Evolutionary conservation across 2,329 filamentous ascomycete genomes (phyloP).

Genomic region (Beauveria medogensis): DNA sequence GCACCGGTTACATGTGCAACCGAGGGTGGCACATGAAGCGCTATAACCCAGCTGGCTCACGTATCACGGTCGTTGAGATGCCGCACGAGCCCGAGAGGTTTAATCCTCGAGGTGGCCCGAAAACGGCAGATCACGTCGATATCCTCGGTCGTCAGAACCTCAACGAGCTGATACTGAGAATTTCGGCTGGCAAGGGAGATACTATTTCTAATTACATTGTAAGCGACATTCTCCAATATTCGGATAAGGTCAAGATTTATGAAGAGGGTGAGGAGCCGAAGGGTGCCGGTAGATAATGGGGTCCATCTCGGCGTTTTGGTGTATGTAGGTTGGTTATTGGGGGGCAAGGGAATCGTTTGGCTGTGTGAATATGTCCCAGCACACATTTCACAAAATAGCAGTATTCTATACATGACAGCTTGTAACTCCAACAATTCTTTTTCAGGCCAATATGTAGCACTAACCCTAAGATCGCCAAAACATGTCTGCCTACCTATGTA

Average conservation of each 20-base stretch:
- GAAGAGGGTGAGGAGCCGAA: slow-evolving; percentile 43
- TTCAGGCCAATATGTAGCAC: background rate
- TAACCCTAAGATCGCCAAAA: background rate
- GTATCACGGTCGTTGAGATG: slow-evolving; percentile 89
- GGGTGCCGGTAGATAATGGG: background rate
- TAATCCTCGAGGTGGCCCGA: slow-evolving; percentile 65
- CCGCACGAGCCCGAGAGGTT: slow-evolving; percentile 91
- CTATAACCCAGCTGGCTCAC: slow-evolving; percentile 79
- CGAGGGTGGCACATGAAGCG: slow-evolving; percentile 89
- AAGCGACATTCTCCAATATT: slow-evolving; percentile 76
- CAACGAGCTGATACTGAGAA: slow-evolving; percentile 81
- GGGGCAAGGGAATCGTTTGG: background rate
- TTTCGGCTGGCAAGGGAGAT: slow-evolving; percentile 79
- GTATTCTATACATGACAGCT: background rate
- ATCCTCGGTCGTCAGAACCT: slow-evolving; percentile 82
- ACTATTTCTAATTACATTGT: slow-evolving; percentile 69
- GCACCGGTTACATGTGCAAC: slow-evolving; percentile 92
- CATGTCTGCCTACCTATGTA: background rate
- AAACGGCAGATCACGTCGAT: slow-evolving; percentile 86
- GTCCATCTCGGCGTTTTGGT: slow-evolving; percentile 1
- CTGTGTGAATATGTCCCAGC: background rate
- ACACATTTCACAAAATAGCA: background rate
- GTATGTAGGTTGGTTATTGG: background rate
- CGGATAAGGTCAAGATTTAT: slow-evolving; percentile 73
- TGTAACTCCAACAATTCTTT: background rate